phyloP scores from a whole-genome alignment of 2,329 filamentous ascomycete genomes.

The Diaporthe australafricana region DNA sequence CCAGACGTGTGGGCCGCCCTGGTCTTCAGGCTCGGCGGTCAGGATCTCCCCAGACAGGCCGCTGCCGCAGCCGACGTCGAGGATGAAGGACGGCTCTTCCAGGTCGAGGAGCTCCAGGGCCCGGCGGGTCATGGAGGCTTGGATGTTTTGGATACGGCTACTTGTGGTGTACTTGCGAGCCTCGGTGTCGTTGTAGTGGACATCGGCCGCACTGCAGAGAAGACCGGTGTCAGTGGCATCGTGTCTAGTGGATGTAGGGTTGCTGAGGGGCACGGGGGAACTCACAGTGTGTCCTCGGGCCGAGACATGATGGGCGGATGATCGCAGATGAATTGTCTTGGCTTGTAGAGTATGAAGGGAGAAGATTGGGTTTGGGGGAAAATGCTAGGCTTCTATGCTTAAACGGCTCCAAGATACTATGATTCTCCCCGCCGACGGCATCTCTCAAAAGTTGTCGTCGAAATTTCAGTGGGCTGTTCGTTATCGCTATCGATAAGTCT shows the following conservation, averaged over 20 bases:
- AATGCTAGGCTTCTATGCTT: background rate
- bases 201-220: conserved; percentile 81
- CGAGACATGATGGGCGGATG: conserved; percentile 81
- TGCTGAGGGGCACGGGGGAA: conserved; percentile 36
- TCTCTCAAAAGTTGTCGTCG: conserved; percentile 14
- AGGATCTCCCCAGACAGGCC: conserved; percentile 95
- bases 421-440: background rate
- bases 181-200: conserved; percentile 97
- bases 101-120: conserved; percentile 93
- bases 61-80: conserved; percentile 96
- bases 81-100: conserved; percentile 82
- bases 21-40: conserved; percentile 73
- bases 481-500: conserved; percentile 23
- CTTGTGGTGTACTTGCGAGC: conserved; percentile 98
- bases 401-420: background rate
- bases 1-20: conserved; percentile 92
- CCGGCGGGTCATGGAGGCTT: conserved; percentile 92
- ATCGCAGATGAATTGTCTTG: background rate
- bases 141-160: conserved; percentile 94
- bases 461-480: conserved; percentile 35
- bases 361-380: background rate
- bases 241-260: conserved; percentile 36
- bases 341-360: conserved; percentile 32
- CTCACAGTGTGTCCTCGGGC: conserved; percentile 92
- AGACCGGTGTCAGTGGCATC: conserved; percentile 33